A percentile compares a stretch with the other conserved stretches of the same genome.
phyloP scores from a whole-genome alignment of 108 stramenopile species.

The Pseudonitzschia pungens region DNA sequence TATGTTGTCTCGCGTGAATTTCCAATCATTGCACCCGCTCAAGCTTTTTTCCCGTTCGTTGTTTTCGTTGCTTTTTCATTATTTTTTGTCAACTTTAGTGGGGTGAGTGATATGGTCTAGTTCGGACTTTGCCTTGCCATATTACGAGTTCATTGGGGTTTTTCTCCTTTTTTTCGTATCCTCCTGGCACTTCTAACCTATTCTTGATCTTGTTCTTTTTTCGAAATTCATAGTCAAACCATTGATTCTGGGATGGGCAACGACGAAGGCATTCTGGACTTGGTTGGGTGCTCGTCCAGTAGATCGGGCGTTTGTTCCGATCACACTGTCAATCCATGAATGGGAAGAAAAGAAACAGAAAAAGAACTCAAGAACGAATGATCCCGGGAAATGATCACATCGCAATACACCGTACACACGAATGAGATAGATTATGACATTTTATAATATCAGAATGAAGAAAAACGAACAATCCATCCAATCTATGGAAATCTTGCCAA shows the following conservation, averaged over 20 bases:
- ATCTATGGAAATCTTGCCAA: no score
- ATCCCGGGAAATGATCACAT: not conserved
- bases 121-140: not conserved
- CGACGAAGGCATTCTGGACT: constrained; percentile 22
- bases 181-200: not conserved
- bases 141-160: no score
- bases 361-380: constrained; percentile 6
- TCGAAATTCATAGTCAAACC: constrained; percentile 24
- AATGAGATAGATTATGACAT: no score
- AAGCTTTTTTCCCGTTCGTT: not conserved
- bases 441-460: no score
- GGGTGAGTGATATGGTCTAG: not conserved
- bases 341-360: constrained; percentile 34
- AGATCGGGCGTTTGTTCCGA: constrained; percentile 28
- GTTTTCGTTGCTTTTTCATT: not conserved
- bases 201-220: not conserved
- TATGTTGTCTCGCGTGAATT: not conserved
- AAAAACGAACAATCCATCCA: no score
- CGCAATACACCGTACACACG: no score
- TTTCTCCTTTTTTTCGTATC: not conserved
- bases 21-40: not conserved
- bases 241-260: constrained; percentile 36
- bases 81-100: not conserved
- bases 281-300: constrained; percentile 36
- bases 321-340: constrained; percentile 36